phyloP scores from a whole-genome alignment of 495 filamentous ascomycete genomes.

The Tricharina praecox region DNA sequence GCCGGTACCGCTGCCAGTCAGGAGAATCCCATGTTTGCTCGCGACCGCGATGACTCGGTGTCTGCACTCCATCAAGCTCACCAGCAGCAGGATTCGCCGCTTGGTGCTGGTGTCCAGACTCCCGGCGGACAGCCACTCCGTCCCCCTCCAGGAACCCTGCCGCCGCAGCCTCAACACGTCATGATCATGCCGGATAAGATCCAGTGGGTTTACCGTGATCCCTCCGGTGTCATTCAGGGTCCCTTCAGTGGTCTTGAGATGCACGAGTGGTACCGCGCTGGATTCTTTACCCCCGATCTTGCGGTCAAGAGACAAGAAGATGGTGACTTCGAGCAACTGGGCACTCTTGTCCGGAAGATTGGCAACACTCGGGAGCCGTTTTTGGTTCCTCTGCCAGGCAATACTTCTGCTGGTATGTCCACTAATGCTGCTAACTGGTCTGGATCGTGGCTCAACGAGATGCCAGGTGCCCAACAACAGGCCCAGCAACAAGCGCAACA shows the following conservation, averaged over 20 bases:
- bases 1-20: conserved; percentile 29
- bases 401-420: conserved; percentile 32
- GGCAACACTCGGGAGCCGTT: conserved; percentile 96
- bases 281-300: conserved; percentile 88
- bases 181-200: conserved; percentile 99
- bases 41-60: conserved; percentile 23
- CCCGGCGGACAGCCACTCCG: conserved; percentile 17
- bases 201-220: conserved; percentile 95
- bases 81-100: conserved; percentile 18
- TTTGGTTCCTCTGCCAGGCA: conserved; percentile 60
- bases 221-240: conserved; percentile 76
- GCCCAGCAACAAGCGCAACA: too few relatives aligned
- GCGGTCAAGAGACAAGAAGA: conserved; percentile 90
- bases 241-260: conserved; percentile 94
- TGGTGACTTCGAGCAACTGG: conserved; percentile 84
- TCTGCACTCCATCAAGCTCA: conserved; percentile 12
- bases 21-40: conserved; percentile 27
- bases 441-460: conserved; percentile 23
- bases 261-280: conserved; percentile 99
- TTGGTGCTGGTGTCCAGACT: conserved; percentile 13
- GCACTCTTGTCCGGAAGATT: conserved; percentile 84
- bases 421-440: conserved; percentile 29
- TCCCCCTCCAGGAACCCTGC: conserved; percentile 18
- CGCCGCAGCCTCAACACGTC: conserved; percentile 39
- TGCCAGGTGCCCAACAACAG: conserved; percentile 25